Conservation (phyloP, 495 filamentous ascomycete genomes). For the Cryomyces antarcticus region DNA sequence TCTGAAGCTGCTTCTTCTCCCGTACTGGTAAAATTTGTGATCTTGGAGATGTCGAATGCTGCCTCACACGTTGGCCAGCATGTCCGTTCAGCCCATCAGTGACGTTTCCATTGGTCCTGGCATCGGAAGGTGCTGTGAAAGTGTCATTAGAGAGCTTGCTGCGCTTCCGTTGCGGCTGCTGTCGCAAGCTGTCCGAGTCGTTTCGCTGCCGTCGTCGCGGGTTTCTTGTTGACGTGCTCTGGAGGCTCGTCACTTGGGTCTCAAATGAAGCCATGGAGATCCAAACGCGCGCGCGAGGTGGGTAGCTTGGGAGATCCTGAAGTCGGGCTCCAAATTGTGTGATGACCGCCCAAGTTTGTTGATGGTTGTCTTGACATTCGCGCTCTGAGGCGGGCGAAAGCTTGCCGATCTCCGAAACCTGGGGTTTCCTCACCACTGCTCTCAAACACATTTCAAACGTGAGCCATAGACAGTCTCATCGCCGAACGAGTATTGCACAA, state of each 20-base stretch:
- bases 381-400: no score
- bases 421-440: no score
- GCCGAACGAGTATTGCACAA: no score
- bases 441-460: no score
- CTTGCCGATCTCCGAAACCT: no score
- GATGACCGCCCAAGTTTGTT: no score
- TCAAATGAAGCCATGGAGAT: no score
- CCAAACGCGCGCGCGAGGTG: no score
- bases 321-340: no score
- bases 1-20: conserved; percentile 11
- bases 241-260: neutral
- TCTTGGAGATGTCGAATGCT: conserved; percentile 1
- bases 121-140: conserved; percentile 4
- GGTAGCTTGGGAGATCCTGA: no score
- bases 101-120: conserved; percentile 8
- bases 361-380: no score
- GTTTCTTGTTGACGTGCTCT: conserved; percentile 5
- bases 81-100: conserved; percentile 12
- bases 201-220: conserved; percentile 18
- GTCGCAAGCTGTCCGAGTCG: conserved; percentile 15
- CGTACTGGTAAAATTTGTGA: conserved; percentile 15
- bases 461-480: no score
- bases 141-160: conserved; percentile 18
- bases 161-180: conserved; percentile 15
- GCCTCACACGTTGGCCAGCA: conserved; percentile 3